These are phyloP conservation scores for Ceratocystis alfenasii DNA, from an alignment of 2,329 filamentous ascomycete genomes.

Conservation along the genomic window DNA sequence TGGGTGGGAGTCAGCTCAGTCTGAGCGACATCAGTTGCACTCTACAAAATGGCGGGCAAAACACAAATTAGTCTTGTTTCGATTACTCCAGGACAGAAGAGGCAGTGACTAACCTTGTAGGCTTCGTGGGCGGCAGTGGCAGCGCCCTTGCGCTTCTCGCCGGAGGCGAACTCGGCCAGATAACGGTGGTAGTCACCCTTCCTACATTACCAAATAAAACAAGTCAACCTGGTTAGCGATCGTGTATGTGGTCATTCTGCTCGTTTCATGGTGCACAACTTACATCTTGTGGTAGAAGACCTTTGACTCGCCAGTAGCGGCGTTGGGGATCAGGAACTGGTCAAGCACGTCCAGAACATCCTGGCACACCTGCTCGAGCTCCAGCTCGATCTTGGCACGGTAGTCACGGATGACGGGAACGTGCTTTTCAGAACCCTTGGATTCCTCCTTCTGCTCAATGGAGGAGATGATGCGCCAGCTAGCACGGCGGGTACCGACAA, in stretches of 20 bases:
- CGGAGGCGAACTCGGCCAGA: slow-evolving; percentile 89
- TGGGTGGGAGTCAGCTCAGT: slow-evolving; percentile 94
- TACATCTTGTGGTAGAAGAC: slow-evolving; percentile 99
- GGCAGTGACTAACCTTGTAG: slow-evolving; percentile 93
- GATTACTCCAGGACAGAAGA: slow-evolving; percentile 30
- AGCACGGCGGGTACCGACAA: slow-evolving; percentile 93
- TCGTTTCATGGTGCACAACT: slow-evolving; percentile 30
- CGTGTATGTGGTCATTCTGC: not conserved
- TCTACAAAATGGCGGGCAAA: slow-evolving; percentile 34
- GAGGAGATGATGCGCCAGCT: slow-evolving; percentile 99
- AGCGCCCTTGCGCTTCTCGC: slow-evolving; percentile 88
- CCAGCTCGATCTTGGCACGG: slow-evolving; percentile 94
- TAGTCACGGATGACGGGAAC: slow-evolving; percentile 90
- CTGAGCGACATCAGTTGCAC: slow-evolving; percentile 96
- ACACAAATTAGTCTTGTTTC: too few species aligned
- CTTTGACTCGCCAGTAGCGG: slow-evolving; percentile 95
- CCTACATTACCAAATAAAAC: slow-evolving; percentile 38
- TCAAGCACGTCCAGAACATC: slow-evolving; percentile 94
- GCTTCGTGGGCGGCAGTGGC: slow-evolving; percentile 91
- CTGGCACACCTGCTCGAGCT: slow-evolving; percentile 96
- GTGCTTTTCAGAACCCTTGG: slow-evolving; percentile 94
- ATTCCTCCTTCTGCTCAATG: slow-evolving; percentile 99
- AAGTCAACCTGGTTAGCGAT: slow-evolving; percentile 13
- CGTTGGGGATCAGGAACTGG: slow-evolving; percentile 85
- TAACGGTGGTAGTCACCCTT: slow-evolving; percentile 99